These are phyloP conservation scores for Ensete glaucum DNA, from an alignment of 176 grass and related monocot genomes.

Conservation along the genomic window DNA sequence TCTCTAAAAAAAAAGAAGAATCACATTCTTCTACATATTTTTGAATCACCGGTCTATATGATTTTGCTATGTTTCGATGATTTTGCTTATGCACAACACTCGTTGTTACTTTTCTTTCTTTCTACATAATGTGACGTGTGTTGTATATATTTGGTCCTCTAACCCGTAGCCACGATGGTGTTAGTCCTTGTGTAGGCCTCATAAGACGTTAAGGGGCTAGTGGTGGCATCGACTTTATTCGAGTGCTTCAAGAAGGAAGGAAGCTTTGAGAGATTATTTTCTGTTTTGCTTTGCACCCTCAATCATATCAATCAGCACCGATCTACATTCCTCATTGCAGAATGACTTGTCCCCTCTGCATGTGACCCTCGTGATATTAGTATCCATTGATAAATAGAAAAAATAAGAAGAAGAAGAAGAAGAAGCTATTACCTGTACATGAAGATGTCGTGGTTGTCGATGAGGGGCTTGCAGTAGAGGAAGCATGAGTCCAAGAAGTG, in stretches of 20 bases:
- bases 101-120: too few relatives aligned
- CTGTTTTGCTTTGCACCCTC: not conserved
- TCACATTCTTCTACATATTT: too few relatives aligned
- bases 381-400: not conserved
- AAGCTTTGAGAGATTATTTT: not conserved
- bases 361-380: not conserved
- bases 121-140: too few relatives aligned
- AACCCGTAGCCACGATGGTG: not conserved
- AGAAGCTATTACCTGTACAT: slow-evolving; percentile 68
- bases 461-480: slow-evolving; percentile 78
- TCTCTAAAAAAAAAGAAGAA: too few relatives aligned
- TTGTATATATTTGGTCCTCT: not conserved
- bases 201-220: not conserved
- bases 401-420: too few relatives aligned
- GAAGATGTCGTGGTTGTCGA: slow-evolving; percentile 75
- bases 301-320: not conserved
- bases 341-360: not conserved
- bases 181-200: not conserved
- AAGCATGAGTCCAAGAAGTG: slow-evolving; percentile 85
- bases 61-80: too few relatives aligned
- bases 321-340: not conserved
- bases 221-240: not conserved
- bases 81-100: too few relatives aligned
- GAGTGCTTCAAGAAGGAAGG: not conserved
- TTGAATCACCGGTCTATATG: too few relatives aligned